A percentile compares a stretch with the other conserved stretches of the same genome.
Evolutionary conservation across 257 asterid genomes (phyloP).

Genomic region (Hygrophila difformis): DNA sequence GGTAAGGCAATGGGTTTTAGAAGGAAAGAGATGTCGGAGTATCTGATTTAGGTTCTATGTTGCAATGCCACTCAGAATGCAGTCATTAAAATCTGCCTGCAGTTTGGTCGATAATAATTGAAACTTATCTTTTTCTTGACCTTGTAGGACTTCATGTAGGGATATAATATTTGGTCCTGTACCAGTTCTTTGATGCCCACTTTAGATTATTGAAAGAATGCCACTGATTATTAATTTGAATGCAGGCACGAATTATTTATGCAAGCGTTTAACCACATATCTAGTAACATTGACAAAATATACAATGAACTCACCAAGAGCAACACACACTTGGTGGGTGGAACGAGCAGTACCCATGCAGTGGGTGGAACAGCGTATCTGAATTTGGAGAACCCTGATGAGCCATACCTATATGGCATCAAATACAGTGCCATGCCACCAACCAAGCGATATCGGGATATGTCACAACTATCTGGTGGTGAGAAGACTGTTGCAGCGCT

Average conservation of each 20-base stretch:
- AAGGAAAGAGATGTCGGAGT: too few species aligned
- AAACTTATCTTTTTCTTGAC: too few species aligned
- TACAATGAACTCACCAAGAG: constrained; percentile 91
- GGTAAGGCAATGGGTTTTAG: too few species aligned
- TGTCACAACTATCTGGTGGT: constrained; percentile 96
- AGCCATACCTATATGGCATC: constrained; percentile 88
- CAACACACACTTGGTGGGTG: constrained; percentile 45
- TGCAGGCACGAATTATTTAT: constrained; percentile 72
- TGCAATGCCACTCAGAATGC: too few species aligned
- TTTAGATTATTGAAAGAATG: constrained; percentile 7
- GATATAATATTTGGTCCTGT: too few species aligned
- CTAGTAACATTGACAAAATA: constrained; percentile 77
- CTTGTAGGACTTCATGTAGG: too few species aligned
- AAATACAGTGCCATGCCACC: constrained; percentile 99
- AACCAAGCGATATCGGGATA: constrained; percentile 87
- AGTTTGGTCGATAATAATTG: too few species aligned
- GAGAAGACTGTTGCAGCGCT: constrained; percentile 99
- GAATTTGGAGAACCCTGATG: constrained; percentile 88
- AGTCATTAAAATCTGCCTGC: too few species aligned
- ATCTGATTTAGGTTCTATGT: too few species aligned
- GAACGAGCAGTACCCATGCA: constrained; percentile 66
- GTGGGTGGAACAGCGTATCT: constrained; percentile 95
- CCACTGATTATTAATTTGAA: constrained; percentile 21
- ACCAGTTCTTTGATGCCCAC: background rate
- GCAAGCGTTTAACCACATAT: constrained; percentile 88